Percentiles rank a stretch among this genome's conserved stretches.
Evolutionary conservation across 164 flowering plant genomes (phyloP).

Genomic region (Magnolia sinica): DNA sequence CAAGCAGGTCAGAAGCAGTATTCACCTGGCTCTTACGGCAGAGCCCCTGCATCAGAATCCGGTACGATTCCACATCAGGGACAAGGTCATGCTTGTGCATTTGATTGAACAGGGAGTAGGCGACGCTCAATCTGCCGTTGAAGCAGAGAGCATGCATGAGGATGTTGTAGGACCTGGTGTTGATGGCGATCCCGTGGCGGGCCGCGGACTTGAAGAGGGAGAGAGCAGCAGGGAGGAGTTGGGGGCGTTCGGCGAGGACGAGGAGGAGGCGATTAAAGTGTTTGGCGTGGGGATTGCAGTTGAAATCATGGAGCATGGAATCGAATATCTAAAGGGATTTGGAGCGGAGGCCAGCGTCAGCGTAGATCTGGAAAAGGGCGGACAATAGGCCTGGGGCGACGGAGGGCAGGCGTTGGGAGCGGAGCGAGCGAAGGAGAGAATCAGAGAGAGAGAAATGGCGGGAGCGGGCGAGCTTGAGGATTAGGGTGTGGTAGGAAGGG

Average conservation of each 20-base stretch:
- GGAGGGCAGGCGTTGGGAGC: constrained; percentile 31
- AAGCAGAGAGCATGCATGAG: constrained; percentile 73
- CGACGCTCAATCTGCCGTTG: constrained; percentile 56
- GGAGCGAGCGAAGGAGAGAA: constrained; percentile 33
- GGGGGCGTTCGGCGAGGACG: constrained; percentile 46
- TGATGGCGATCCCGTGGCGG: constrained; percentile 43
- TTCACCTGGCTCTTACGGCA: constrained; percentile 85
- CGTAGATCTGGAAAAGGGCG: constrained; percentile 50
- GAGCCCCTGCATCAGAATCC: constrained; percentile 81
- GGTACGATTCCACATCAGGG: constrained; percentile 70
- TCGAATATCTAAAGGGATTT: constrained; percentile 54
- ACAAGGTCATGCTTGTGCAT: constrained; percentile 72
- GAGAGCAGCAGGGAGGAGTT: constrained; percentile 47
- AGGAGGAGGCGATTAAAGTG: constrained; percentile 60
- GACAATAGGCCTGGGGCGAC: constrained; percentile 43
- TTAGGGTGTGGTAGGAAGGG: constrained; percentile 60
- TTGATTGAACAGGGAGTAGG: constrained; percentile 62
- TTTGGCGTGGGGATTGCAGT: constrained; percentile 54
- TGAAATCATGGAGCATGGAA: constrained; percentile 45
- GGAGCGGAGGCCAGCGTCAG: constrained; percentile 58
- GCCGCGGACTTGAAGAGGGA: constrained; percentile 55
- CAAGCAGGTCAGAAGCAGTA: constrained; percentile 63
- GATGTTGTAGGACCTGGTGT: constrained; percentile 62
- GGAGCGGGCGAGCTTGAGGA: constrained; percentile 70
- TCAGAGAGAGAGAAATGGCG: constrained; percentile 58